Base-by-base conservation (phyloP, 192 early-diverging fungal species). In the Tieghemiomyces parasiticus region DNA sequence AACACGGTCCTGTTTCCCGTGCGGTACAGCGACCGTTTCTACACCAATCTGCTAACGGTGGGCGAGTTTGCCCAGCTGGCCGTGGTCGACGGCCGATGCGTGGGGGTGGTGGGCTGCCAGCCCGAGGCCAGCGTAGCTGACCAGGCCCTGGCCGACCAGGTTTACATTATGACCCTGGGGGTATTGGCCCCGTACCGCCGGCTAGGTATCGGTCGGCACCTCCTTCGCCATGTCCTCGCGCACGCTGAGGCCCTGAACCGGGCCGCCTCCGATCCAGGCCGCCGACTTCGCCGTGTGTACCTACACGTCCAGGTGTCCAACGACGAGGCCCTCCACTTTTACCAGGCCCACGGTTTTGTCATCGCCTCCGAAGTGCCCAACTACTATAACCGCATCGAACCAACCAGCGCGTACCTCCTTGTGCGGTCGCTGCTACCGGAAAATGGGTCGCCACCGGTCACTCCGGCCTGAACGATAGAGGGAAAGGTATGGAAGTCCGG, bases 141-240 rank as follows among this genome's bases (percentile, higher is more conserved):
- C 35, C 38, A 61, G 47, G 29, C 28, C 33, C 55, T 67, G 51
- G 30, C 56, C 16, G 35, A 59, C 52, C 67, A 71, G 35, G 73
- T 92, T 30, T 94, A 94, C 65, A 91, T 97, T 63, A 90, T 92
- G 88, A 97, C 93, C 1, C 72, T 97, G 51, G 92, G 92, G 33
- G 91, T 97, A 35, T 71, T 97, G 30, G 79, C 79, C 13, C 86
- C 87, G 14, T 94, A 86, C 62, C 72, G 93, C 28, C 69, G 83
- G n/a, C 74, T 87, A 29, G 85, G 86, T 0, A 67, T 94, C 42
- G 91, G 89, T 74, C 79, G 62, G 35, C 58, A 63, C n/a, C n/a
- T n/a, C n/a, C n/a, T n/a, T n/a, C n/a, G n/a, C n/a, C n/a, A n/a
- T n/a, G n/a, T n/a, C n/a, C n/a, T n/a, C n/a, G n/a, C n/a, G n/a